Conservation (phyloP, 305 asterid genomes). For the Fraxinus albicans region DNA sequence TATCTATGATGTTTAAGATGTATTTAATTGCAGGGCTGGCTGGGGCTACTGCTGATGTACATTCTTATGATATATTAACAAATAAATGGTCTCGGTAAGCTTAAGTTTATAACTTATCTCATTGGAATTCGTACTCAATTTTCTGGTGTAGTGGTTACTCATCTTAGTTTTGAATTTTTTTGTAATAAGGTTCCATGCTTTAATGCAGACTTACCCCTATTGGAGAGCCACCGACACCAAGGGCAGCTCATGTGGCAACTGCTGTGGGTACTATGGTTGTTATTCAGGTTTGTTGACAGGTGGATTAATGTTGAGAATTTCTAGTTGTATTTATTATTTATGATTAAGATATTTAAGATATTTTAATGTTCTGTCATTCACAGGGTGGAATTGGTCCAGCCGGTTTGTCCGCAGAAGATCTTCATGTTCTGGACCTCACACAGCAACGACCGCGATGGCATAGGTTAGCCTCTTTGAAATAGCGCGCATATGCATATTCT, state of each 20-base stretch:
- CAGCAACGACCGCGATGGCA: conserved; percentile 99
- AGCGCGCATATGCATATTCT: neutral
- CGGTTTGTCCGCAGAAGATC: conserved; percentile 98
- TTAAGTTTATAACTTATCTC: conserved; percentile 2
- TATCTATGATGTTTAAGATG: conserved; percentile 24
- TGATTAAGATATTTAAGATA: neutral
- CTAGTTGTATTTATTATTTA: neutral
- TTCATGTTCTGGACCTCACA: conserved; percentile 94
- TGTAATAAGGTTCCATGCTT: conserved; percentile 12
- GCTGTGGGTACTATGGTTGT: conserved; percentile 99
- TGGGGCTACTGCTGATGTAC: conserved; percentile 98
- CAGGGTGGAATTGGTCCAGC: conserved; percentile 99
- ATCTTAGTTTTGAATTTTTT: conserved; percentile 15
- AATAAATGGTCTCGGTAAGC: conserved; percentile 95
- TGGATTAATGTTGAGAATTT: conserved; percentile 18
- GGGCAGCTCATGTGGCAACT: conserved; percentile 99
- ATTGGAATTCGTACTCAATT: neutral
- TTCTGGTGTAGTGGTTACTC: conserved; percentile 8
- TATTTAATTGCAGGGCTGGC: conserved; percentile 77
- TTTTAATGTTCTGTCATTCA: conserved; percentile 21
- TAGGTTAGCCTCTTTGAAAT: conserved; percentile 49
- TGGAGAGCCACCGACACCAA: conserved; percentile 99
- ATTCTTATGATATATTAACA: conserved; percentile 81
- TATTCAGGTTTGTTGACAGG: conserved; percentile 70
- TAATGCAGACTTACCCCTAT: conserved; percentile 76